Base-by-base conservation (phyloP, 306 rosid species). In the Cicer judaicum region DNA sequence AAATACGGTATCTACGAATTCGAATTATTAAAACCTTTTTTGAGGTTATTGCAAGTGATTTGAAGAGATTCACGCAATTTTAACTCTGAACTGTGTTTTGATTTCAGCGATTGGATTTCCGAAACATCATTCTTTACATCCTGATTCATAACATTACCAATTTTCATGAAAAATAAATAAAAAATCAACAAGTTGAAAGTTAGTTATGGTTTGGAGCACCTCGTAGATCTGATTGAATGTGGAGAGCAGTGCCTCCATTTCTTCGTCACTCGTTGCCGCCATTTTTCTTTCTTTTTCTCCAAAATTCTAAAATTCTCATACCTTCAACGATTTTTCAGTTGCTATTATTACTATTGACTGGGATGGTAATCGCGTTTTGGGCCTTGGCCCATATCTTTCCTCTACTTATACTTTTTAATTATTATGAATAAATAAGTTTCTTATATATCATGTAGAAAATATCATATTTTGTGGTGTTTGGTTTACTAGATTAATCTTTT, bases 231-330 rank as follows among this genome's bases (percentile, higher is more conserved):
- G 85, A 77, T 87, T 88, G 81, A 85, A 88, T 18, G 53, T 69
- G 46, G 79, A 73, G 64, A 91, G 88, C 8, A 91, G 79, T 41
- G 83, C 78, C 2, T 87, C 86, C 92, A 86, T 84, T 79, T 84
- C 89, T 67, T 79, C 88, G 52, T 82, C 83, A 15, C 71, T 79
- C 14, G 82, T 79, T 87, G 89, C 92, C 92, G 95, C 92, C 92
- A 89, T 87, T 80, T 82, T 74, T 44, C 10, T 16, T 7, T 6
- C 5, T 9, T n/a, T 46, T 36, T 36, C n/a, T 13, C 8, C 2
- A 7, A 44, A 69, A 39, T 44, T 68, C 10, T 14, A 55, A 40
- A 69, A 39, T 29, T 34, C 5, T 5, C 16, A 10, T 48, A 10
- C 1, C 18, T 0, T 9, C 42, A 50, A 73, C 48, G 16, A 4